Percentiles rank a stretch among this genome's conserved stretches.
Conservation (phyloP, 805 yeast species). For the Grigorovia humatica region DNA sequence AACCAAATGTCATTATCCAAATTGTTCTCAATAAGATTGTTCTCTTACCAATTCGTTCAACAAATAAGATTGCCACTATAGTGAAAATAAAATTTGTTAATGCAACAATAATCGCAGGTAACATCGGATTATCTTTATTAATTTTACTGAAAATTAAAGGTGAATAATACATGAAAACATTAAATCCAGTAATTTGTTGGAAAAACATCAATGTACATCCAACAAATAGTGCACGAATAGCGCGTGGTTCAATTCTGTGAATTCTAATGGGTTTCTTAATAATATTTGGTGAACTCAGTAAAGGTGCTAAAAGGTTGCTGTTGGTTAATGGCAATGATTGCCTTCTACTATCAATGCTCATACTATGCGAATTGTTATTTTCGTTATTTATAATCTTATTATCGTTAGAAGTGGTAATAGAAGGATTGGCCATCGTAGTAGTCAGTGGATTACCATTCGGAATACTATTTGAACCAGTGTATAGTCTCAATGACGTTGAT, state of each 20-base stretch:
- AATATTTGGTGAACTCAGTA: not conserved
- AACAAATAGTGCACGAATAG: constrained; percentile 34
- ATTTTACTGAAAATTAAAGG: constrained; percentile 43
- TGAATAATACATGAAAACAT: constrained; percentile 54
- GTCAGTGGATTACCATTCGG: not conserved
- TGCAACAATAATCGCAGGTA: constrained; percentile 46
- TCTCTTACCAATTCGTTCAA: constrained; percentile 43
- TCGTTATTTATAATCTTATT: too few relatives aligned
- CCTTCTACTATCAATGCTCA: not conserved
- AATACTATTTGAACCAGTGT: not conserved
- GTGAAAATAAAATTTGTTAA: constrained; percentile 47
- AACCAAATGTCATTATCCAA: constrained; percentile 32
- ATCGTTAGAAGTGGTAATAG: too few relatives aligned
- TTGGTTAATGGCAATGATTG: not conserved
- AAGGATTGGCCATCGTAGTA: not conserved
- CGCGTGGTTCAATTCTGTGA: constrained; percentile 25
- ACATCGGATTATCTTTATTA: constrained; percentile 34
- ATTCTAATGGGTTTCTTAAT: not conserved
- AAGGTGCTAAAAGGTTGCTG: not conserved
- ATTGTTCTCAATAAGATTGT: constrained; percentile 34
- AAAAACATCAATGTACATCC: constrained; percentile 44
- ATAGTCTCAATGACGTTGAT: not conserved
- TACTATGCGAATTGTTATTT: too few relatives aligned
- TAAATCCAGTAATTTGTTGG: constrained; percentile 54
- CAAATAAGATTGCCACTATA: constrained; percentile 38